Percentiles rank a stretch among this genome's conserved stretches.
Evolutionary conservation across 202 grass and related monocot species (phyloP).

Genomic region (Saccharum hybrid): DNA sequence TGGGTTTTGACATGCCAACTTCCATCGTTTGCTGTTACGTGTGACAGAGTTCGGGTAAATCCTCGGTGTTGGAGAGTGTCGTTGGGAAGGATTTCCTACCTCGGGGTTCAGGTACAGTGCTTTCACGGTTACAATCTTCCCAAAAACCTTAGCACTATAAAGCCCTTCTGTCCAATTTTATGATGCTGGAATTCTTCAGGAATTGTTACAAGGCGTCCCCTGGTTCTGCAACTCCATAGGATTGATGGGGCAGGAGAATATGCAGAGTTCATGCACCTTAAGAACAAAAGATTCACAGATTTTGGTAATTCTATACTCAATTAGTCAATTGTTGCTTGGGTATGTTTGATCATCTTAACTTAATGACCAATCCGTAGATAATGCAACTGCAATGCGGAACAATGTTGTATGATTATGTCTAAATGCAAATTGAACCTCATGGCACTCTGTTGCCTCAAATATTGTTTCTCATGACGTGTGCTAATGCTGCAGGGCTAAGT

Average conservation of each 20-base stretch:
- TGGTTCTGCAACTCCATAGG: slow-evolving; percentile 70
- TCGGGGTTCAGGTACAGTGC: slow-evolving; percentile 77
- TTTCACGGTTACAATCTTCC: not conserved
- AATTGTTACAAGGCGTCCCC: slow-evolving; percentile 68
- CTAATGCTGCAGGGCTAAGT: not conserved
- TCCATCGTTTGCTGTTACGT: slow-evolving; percentile 11
- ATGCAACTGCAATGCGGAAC: not conserved
- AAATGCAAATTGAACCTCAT: not conserved
- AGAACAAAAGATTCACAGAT: slow-evolving; percentile 66
- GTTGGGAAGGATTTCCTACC: slow-evolving; percentile 98
- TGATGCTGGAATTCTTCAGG: slow-evolving; percentile 40
- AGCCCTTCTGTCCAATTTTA: not conserved
- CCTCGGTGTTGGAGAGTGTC: slow-evolving; percentile 86
- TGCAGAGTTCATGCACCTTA: slow-evolving; percentile 77
- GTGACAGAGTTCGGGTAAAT: slow-evolving; percentile 90
- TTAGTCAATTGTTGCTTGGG: not conserved
- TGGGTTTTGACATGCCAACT: slow-evolving; percentile 38
- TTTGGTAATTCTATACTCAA: slow-evolving; percentile 52
- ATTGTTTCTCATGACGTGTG: not conserved
- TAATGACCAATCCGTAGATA: no score
- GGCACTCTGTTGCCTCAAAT: not conserved
- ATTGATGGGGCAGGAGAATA: slow-evolving; percentile 62
- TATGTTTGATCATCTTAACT: not conserved
- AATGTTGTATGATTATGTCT: no score
- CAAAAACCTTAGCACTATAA: not conserved